Percentiles rank a stretch among this genome's conserved stretches.
Evolutionary conservation across 169 alveolate genomes (phyloP).

Genomic region (Neospora caninum): DNA sequence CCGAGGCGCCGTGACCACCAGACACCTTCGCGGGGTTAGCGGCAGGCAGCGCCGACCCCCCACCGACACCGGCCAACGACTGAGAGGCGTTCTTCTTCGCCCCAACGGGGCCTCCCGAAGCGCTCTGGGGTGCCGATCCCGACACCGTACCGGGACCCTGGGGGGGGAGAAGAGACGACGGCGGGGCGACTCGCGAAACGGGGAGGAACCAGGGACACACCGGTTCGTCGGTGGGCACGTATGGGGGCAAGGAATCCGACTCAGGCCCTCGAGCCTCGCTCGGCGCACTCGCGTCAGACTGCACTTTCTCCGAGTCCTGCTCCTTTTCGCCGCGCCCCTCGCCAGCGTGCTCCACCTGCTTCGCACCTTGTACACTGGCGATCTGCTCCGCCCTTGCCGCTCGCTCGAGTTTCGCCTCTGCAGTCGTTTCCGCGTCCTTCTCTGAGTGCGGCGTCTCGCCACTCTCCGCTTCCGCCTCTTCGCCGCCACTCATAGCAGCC

Average conservation of each 20-base stretch:
- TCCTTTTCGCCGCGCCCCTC: no score
- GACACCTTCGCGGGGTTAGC: neutral
- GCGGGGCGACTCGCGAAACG: neutral
- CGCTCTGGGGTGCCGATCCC: neutral
- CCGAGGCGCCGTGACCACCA: neutral
- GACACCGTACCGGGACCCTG: neutral
- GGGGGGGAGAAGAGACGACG: neutral
- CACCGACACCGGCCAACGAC: neutral
- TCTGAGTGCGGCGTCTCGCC: neutral
- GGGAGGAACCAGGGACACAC: slow-evolving; percentile 18
- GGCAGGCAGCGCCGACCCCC: neutral
- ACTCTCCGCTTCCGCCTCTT: slow-evolving; percentile 32
- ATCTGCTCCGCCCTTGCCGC: neutral
- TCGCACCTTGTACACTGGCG: no score
- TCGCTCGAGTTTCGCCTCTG: neutral
- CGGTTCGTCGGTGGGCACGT: neutral
- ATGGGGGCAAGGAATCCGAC: neutral
- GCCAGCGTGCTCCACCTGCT: no score
- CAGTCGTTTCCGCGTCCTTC: slow-evolving; percentile 55
- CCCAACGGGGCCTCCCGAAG: neutral
- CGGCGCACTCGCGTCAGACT: no score
- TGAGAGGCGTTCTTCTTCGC: neutral
- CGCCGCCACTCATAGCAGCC: neutral
- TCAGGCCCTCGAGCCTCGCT: neutral
- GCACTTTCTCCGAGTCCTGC: no score